phyloP scores from a whole-genome alignment of 768 basidiomycete species.

The Boletus pseudo-olivaceus region DNA sequence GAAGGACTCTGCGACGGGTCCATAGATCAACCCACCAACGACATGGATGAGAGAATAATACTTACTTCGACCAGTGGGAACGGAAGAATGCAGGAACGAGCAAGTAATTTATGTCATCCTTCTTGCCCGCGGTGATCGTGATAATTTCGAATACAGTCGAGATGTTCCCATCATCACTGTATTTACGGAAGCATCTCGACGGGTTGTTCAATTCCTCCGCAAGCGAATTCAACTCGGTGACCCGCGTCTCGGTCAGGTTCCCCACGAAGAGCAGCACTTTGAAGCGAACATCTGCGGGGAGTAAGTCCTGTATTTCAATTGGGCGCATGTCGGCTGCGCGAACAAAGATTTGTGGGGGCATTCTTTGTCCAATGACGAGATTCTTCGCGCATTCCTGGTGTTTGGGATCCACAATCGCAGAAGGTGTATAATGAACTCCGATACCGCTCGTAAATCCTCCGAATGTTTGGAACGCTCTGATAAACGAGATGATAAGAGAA shows the following conservation, averaged over 20 bases:
- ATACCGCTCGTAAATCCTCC: conserved; percentile 38
- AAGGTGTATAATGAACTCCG: conserved; percentile 40
- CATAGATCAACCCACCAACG: background rate
- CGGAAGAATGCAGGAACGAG: conserved; percentile 34
- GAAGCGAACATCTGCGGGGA: conserved; percentile 38
- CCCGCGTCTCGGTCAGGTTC: conserved; percentile 18
- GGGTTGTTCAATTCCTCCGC: conserved; percentile 27
- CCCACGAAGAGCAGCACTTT: conserved; percentile 38
- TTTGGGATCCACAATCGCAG: conserved; percentile 31
- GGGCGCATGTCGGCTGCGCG: conserved; percentile 36
- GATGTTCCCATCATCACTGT: conserved; percentile 15
- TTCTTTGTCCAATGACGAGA: conserved; percentile 38
- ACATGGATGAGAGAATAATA: conserved; percentile 1
- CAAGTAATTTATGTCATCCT: conserved; percentile 33
- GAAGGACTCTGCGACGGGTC: conserved; percentile 27
- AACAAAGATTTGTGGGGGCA: conserved; percentile 35
- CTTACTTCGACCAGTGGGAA: conserved; percentile 42
- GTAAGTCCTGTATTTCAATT: conserved; percentile 39
- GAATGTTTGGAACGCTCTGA: conserved; percentile 36
- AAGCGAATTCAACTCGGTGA: conserved; percentile 20
- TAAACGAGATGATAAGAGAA: background rate
- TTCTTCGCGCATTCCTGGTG: conserved; percentile 31
- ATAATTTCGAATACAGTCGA: conserved; percentile 32
- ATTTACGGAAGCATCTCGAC: conserved; percentile 30
- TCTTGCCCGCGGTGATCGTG: conserved; percentile 28